Conservation (phyloP, 2,329 filamentous ascomycete genomes). For the Ceratocystis cubensis region DNA sequence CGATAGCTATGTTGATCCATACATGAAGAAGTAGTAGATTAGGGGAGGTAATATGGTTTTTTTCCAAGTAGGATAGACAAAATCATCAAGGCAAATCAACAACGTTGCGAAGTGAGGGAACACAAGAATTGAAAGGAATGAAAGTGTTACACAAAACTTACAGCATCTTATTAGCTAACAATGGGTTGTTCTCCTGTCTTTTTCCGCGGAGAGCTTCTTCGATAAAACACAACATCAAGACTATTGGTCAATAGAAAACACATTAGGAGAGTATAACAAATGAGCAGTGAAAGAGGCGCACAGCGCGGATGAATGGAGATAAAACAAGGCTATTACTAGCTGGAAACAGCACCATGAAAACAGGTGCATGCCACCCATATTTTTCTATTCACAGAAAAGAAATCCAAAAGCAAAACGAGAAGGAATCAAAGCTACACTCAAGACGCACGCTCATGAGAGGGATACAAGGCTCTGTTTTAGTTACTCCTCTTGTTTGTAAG, state of each 20-base stretch:
- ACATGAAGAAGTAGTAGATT: not conserved
- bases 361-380: not conserved
- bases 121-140: not conserved
- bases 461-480: no score
- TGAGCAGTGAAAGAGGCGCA: not conserved
- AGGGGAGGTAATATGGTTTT: not conserved
- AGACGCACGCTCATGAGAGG: not conserved
- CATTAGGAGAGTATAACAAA: not conserved
- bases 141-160: not conserved
- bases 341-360: not conserved
- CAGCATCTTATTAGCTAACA: not conserved
- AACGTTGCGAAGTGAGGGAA: no score
- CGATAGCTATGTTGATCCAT: not conserved
- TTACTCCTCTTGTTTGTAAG: no score
- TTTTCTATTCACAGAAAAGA: conserved; percentile 3
- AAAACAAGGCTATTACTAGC: not conserved
- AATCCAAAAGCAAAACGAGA: not conserved
- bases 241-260: not conserved
- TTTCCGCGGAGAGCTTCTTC: not conserved
- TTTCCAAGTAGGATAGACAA: no score
- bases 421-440: not conserved
- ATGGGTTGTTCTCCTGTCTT: not conserved
- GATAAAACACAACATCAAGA: not conserved
- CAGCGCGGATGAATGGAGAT: not conserved
- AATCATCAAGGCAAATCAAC: no score